Base-by-base conservation (phyloP, 805 yeast genomes). In the Ogataea siamensis region DNA sequence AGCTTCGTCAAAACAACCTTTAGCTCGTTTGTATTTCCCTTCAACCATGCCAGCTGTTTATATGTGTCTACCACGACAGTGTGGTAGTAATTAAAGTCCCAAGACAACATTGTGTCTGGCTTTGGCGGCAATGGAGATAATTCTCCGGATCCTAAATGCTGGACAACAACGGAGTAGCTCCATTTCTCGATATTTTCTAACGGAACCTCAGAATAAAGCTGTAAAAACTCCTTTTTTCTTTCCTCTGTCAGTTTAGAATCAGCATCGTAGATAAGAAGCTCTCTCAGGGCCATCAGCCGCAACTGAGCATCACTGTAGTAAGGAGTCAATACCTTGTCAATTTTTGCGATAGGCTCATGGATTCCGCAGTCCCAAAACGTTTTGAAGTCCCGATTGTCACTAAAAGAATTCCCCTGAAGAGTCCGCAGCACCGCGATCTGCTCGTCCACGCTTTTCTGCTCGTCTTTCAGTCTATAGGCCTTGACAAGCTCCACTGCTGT, bases 351-450 rank as follows among this genome's bases (percentile, higher is more conserved):
- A n/a, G 44, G 53, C 26, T 62, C 62, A 28, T 62, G 63, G 22
- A 62, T 54, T 10, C 74, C 78, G 49, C 71, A 60, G 37, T 74
- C 72, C 76, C 79, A 78, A 33, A 79, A 51, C 7, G 76, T 70
- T 5, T 57, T 62, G 38, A 64, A 58, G 50, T 85, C 93, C 39
- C 91, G 68, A 47, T 80, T 81, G 53, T 85, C 91, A 15, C 49
- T 51, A 7, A 64, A 38, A 11, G 63, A 65, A 5, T 55, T 54
- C 9, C 39, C 42, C 27, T 50, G 39, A 31, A 44, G 47, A 14
- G 43, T 30, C 22, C 41, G 43, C 15, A 60, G 28, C 3, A 39
- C 11, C 3, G 53, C 47, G 7, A 29, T 31, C 13, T 43, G 40
- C 5, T 46, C 34, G 20, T 44, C 48, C 12, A 51, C 45, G 3